Base-by-base conservation (phyloP, 345 rosid species). In the Capsella bursapastoris region DNA sequence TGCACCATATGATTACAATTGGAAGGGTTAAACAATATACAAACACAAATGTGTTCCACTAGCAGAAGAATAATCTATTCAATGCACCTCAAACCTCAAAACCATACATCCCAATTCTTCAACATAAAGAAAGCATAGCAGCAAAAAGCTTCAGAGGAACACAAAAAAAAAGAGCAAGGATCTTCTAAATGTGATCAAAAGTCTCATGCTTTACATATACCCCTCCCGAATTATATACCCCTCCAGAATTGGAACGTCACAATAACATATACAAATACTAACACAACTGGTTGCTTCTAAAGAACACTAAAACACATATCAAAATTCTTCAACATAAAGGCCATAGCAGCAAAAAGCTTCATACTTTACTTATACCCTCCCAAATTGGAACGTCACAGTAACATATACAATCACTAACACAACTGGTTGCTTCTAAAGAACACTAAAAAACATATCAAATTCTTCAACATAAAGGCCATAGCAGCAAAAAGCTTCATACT, bases 401-500 rank as follows among this genome's bases (percentile, higher is more conserved):
- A 11, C 2, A 13, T 13, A 43, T 13, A 12, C n/a, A 4, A 11
- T 12, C 6, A 43, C 47, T 43, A 43, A 13, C 22, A 18, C 47
- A 12, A 13, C 22, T 18, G 22, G 22, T 18, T 18, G 22, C 22
- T n/a, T n/a, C n/a, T n/a, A n/a, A n/a, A n/a, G n/a, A n/a, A n/a
- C n/a, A n/a, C n/a, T n/a, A n/a, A n/a, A n/a, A n/a, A n/a, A n/a
- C n/a, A n/a, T n/a, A n/a, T n/a, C n/a, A n/a, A n/a, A n/a, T n/a
- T n/a, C n/a, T n/a, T n/a, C n/a, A n/a, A n/a, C n/a, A n/a, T n/a
- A n/a, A n/a, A n/a, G n/a, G n/a, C n/a, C n/a, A n/a, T n/a, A n/a
- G n/a, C n/a, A n/a, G n/a, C n/a, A n/a, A 31, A 15, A 53, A 53
- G 29, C 28, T 43, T n/a, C 63, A 61, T 34, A 50, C 68, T 75